Evolutionary conservation across 164 flowering plant species (phyloP), one percentile per base, ranked within the genome.

Genomic region (Saururus chinensis): DNA sequence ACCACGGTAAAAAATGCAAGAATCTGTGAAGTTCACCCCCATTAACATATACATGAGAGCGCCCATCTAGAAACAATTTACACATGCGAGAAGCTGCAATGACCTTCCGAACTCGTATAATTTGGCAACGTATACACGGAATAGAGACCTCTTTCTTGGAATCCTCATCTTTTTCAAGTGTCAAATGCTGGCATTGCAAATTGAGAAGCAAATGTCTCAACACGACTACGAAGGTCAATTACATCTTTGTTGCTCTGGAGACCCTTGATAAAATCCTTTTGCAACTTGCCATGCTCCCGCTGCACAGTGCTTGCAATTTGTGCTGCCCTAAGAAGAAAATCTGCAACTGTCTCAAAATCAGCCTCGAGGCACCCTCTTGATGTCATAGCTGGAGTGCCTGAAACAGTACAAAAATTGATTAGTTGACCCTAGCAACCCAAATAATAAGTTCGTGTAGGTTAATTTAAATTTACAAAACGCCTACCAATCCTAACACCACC

Each of bases 381-480:
- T 53, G 99, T 85, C 97, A 88, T 93, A 24, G 96, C 97, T 63
- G 96, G 90, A 21, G 96, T 83, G 59, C 98, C 98, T 87, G 74
- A 60, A 40, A 40, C 40, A 40, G 49, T 8, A 12, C 7, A 12
- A 45, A 12, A 12, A 45, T 7, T 12, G 17, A 12, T 17, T 17
- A 45, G n/a, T n/a, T n/a, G 17, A 45, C 14, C 17, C 49, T 1
- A 12, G 49, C 2, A 12, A 45, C 49, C 14, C 49, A 2, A 12
- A 12, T 4, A 2, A 8, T 45, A 3, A 45, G 49, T 45, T 45
- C 6, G 37, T 30, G 37, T 2, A 30, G 37, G 6, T 30, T 12
- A 12, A 45, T 45, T 12, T 12, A 17, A 45, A 45, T 12, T 13
- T 45, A 12, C 11, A 45, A 45, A 45, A 12, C 17, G 49, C 86